Conservation (phyloP, 495 filamentous ascomycete genomes). For the Aspergillus nanangensis region DNA sequence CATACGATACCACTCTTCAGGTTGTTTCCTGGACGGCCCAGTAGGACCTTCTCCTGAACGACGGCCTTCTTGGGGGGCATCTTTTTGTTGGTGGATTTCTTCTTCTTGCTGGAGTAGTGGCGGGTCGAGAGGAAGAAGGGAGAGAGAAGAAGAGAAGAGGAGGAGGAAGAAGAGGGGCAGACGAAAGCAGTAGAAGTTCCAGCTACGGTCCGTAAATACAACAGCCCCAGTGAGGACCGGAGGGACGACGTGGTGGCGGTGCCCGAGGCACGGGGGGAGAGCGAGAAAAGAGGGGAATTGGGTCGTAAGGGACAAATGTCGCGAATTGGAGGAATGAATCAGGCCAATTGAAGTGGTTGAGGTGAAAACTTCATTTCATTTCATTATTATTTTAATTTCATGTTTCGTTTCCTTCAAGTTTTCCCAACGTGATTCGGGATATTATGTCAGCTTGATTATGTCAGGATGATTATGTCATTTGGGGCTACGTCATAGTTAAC, state of each 20-base stretch:
- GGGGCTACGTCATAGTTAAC: too few species aligned
- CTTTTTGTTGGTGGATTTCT: slow-evolving; percentile 37
- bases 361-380: too few species aligned
- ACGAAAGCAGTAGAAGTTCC: slow-evolving; percentile 40
- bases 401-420: too few species aligned
- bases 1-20: slow-evolving; percentile 99
- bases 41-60: slow-evolving; percentile 53
- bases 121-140: slow-evolving; percentile 23
- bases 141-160: slow-evolving; percentile 8
- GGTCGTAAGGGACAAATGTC: too few species aligned
- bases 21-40: slow-evolving; percentile 96
- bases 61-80: slow-evolving; percentile 54
- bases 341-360: too few species aligned
- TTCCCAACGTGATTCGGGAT: too few species aligned
- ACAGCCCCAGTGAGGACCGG: background rate
- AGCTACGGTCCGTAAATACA: slow-evolving; percentile 47
- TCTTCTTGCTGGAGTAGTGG: slow-evolving; percentile 44
- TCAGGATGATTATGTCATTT: too few species aligned
- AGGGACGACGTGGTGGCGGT: background rate
- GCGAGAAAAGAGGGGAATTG: too few species aligned
- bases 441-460: too few species aligned
- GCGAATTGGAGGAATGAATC: too few species aligned
- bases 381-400: too few species aligned
- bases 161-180: slow-evolving; percentile 26
- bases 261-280: too few species aligned